Evolutionary conservation across 2,329 filamentous ascomycete species (phyloP), one percentile per base, ranked within the genome.

Genomic region (Microcyclosporella mali): DNA sequence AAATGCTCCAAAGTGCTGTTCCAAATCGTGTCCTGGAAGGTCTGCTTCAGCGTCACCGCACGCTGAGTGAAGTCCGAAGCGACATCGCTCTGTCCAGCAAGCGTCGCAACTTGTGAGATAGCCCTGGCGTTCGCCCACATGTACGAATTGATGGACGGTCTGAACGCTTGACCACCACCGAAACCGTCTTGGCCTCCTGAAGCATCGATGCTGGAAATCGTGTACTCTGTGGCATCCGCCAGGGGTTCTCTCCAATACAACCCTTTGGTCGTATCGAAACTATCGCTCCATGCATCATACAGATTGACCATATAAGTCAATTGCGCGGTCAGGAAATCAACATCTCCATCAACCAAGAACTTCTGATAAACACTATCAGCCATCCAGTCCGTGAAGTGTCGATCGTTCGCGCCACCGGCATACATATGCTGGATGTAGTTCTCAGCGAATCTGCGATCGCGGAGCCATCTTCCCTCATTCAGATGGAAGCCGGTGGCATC

Each of bases 401-500:
- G 58, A 19, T 65, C 65, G 31, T 68, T 67, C 17, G 64, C 62
- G n/a, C 68, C 60, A 12, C 68, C 60, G 12, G 62, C 60, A 43
- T 64, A 66, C 49, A 70, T 67, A 42, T 69, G 68, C 2, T 56
- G 62, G 8, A 66, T 61, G 33, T 70, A 70, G 46, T 70, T 67
- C 29, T 69, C 62, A 32, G 66, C 67, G 49, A 66, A 70, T 1
- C 67, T 63, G 18, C 67, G 62, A 48, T 71, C 68, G 29, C 67
- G 64, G 21, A 60, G 61, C 69, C 67, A 71, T n/a, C 67, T 59
- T 0, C 66, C 69, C 46, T 71, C 68, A 6, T 63, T 60, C 4
- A 71, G 50, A 47, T 71, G 68, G 28, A 70, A 70, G 2, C 64
- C 68, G 1, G 68, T 66, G 1, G 69, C 69, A 49, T 70, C 66